Percentiles rank a stretch among this genome's conserved stretches.
Conservation (phyloP, 1,139 yeast species). For the Lodderomyces margitis region DNA sequence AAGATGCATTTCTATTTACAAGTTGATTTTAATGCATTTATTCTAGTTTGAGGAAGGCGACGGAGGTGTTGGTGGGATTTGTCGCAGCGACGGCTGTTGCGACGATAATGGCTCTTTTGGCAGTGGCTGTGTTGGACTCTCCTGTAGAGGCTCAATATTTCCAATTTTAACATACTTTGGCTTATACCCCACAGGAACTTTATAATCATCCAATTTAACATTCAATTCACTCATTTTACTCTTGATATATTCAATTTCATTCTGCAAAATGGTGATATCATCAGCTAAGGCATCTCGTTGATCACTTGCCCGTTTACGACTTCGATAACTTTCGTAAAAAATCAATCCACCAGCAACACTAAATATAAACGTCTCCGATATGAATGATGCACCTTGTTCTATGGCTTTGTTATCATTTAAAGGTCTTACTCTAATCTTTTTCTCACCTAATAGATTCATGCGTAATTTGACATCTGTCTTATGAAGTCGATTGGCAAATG, state of each 20-base stretch:
- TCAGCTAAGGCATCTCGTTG: constrained; percentile 66
- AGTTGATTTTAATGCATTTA: no score
- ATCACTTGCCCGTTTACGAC: constrained; percentile 60
- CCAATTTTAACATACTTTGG: constrained; percentile 41
- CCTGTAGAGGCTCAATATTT: not conserved
- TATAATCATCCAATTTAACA: constrained; percentile 46
- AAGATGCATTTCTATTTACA: no score
- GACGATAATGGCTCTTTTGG: no score
- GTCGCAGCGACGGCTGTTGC: not conserved
- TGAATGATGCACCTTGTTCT: constrained; percentile 77
- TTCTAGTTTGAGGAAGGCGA: not conserved
- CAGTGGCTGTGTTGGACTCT: not conserved
- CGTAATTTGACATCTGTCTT: constrained; percentile 62
- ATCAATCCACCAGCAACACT: constrained; percentile 77
- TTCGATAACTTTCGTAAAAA: constrained; percentile 69
- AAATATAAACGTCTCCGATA: constrained; percentile 77
- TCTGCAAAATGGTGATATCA: constrained; percentile 67
- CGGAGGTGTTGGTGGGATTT: not conserved
- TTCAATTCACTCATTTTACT: constrained; percentile 23
- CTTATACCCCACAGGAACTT: constrained; percentile 44
- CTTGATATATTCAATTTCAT: constrained; percentile 60
- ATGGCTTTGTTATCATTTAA: constrained; percentile 82
- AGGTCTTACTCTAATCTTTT: constrained; percentile 62
- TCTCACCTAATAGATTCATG: constrained; percentile 62
- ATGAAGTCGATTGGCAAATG: constrained; percentile 73